A percentile compares a stretch with the other conserved stretches of the same genome.
Evolutionary conservation across 805 yeast species (phyloP).

Genomic region (Hanseniaspora pseudoguilliermondii): DNA sequence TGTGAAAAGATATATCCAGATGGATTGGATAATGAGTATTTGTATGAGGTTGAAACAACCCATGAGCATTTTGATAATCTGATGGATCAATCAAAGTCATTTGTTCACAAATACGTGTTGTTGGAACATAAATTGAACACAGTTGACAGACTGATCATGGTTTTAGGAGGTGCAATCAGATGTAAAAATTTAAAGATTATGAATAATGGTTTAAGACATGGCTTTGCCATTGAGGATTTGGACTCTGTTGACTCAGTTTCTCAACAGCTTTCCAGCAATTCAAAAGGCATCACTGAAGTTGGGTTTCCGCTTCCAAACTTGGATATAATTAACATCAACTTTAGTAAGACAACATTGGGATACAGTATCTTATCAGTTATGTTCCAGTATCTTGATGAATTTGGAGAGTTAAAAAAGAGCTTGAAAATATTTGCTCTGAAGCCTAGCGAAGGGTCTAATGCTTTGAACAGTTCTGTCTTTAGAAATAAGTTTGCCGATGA

Average conservation of each 20-base stretch:
- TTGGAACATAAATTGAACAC: conserved; percentile 64
- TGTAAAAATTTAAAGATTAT: conserved; percentile 65
- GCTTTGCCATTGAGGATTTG: conserved; percentile 57
- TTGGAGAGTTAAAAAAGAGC: conserved; percentile 36
- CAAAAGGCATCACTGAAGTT: conserved; percentile 39
- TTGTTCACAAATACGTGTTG: conserved; percentile 46
- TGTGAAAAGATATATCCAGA: conserved; percentile 41
- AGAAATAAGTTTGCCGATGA: neutral
- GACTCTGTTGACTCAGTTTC: conserved; percentile 23
- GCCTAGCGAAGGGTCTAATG: neutral
- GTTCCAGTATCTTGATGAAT: conserved; percentile 45
- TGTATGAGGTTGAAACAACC: conserved; percentile 53
- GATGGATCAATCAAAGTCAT: conserved; percentile 52
- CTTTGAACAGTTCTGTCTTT: conserved; percentile 40
- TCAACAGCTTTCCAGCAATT: conserved; percentile 33
- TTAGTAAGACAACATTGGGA: conserved; percentile 38
- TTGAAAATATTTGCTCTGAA: conserved; percentile 48
- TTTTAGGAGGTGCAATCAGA: conserved; percentile 67
- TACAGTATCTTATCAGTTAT: conserved; percentile 55
- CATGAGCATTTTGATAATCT: conserved; percentile 39
- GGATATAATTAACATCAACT: neutral
- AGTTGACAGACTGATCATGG: conserved; percentile 62
- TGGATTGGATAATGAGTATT: conserved; percentile 42
- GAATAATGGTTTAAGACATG: conserved; percentile 73
- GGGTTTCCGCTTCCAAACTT: conserved; percentile 56